Base-by-base conservation (phyloP, 208 protist genomes). In the Herpetomonas samuelpessoai region DNA sequence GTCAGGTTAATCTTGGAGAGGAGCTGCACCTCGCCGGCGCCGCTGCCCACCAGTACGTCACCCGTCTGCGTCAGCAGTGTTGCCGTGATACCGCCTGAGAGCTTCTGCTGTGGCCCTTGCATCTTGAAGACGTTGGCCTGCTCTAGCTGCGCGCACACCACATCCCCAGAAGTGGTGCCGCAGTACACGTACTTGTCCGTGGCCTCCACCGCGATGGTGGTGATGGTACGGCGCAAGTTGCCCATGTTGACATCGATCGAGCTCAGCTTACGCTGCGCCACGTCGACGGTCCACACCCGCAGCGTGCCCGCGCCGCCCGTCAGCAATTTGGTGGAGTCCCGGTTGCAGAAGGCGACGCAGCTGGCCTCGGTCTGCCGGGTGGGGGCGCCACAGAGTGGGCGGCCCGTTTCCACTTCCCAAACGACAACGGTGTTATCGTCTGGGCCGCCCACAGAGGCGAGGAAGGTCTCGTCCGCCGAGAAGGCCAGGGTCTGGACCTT, bases 381-480 rank as follows among this genome's bases (percentile, higher is more conserved):
- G 0, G 85, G 87, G 0, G 84, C 79, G 30, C 93, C 91, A 68
- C 94, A 97, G 14, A 98, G 74, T 10, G 96, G 92, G 2, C 90
- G 73, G 10, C 94, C 95, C 0, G 81, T 95, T 26, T 88, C 68
- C 21, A 98, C 79, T 53, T 98, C 91, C 95, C 96, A 98, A 18
- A 98, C 69, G 1, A 97, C 96, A 1, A 98, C 79, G 6, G 84
- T 91, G 78, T 98, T 98, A 74, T 98, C 97, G 70, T 98, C 97
- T 22, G 85, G 49, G 27, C 95, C 97, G 30, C 97, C 97, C 53
- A 98, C 76, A 14, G 93, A 97, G 24, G 87, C 95, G 19, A 98
- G 81, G 54, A 83, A 97, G 52, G 78, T 49, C 65, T 98, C 95
- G 41, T 97, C 85, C 24, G 72, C 71, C n/a, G 93, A 98, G 71